Evolutionary conservation across 768 basidiomycete genomes (phyloP).

Genomic region (Boletellus ananiceps): DNA sequence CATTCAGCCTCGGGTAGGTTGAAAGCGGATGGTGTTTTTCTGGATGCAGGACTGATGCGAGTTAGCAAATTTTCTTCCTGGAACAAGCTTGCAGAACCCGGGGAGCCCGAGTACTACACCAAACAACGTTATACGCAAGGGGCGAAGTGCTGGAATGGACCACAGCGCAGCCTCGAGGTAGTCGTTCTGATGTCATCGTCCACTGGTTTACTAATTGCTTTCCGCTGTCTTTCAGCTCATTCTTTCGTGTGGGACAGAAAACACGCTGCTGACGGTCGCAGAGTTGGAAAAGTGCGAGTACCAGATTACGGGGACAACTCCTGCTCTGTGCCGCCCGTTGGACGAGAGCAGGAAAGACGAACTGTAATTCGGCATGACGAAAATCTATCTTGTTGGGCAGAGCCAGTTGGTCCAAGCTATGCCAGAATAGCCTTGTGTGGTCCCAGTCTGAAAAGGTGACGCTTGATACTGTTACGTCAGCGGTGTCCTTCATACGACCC

Average conservation of each 20-base stretch:
- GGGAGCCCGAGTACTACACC: constrained; percentile 70
- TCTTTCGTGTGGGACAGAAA: constrained; percentile 82
- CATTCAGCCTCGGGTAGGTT: constrained; percentile 79
- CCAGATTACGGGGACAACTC: constrained; percentile 76
- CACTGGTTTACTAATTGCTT: constrained; percentile 2
- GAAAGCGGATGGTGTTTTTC: neutral
- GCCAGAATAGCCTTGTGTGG: too few species aligned
- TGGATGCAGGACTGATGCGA: constrained; percentile 2
- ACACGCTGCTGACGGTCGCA: constrained; percentile 66
- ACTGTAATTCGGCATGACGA: constrained; percentile 15
- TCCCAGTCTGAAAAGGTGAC: too few species aligned
- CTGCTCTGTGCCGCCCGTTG: constrained; percentile 66
- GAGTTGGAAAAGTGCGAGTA: constrained; percentile 99
- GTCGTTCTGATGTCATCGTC: constrained; percentile 15
- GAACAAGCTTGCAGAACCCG: constrained; percentile 58
- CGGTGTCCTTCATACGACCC: too few species aligned
- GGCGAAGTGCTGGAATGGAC: constrained; percentile 95
- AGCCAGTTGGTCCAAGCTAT: neutral
- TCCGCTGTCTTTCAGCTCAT: constrained; percentile 49
- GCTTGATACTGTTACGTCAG: too few species aligned
- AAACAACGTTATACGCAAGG: constrained; percentile 82
- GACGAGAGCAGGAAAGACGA: constrained; percentile 30
- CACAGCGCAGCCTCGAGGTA: constrained; percentile 79
- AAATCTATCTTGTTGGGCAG: constrained; percentile 1
- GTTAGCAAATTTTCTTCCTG: constrained; percentile 72